phyloP scores from a whole-genome alignment of 345 rosid species.

The Stellera chamaejasme region DNA sequence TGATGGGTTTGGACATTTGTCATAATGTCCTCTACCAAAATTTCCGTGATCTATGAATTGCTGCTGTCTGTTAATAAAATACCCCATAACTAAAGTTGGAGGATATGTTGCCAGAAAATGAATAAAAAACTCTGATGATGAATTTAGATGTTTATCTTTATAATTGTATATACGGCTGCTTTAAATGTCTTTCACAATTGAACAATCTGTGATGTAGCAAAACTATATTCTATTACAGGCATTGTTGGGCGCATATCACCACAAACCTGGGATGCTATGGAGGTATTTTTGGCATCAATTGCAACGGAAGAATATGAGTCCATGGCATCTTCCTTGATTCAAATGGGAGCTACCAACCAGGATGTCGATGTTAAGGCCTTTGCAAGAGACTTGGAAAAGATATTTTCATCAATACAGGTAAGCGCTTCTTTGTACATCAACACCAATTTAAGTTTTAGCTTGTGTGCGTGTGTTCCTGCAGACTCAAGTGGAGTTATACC shows the following conservation, averaged over 20 bases:
- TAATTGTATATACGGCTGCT: no score
- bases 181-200: background rate
- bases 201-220: conserved; percentile 9
- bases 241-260: conserved; percentile 98
- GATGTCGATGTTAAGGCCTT: conserved; percentile 78
- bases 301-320: conserved; percentile 79
- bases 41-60: no score
- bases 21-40: no score
- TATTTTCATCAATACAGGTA: conserved; percentile 85
- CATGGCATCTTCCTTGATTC: conserved; percentile 91
- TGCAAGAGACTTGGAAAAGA: conserved; percentile 80
- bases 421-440: conserved; percentile 3
- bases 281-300: conserved; percentile 72
- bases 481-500: no score
- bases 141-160: no score
- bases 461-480: no score
- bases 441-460: no score
- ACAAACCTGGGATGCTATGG: conserved; percentile 96
- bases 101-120: no score
- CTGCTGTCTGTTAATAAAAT: no score
- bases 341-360: conserved; percentile 94
- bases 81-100: no score
- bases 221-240: conserved; percentile 32
- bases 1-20: no score
- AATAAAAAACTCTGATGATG: background rate